Evolutionary conservation across 805 yeast species (phyloP), one percentile per base, ranked within the genome.

Genomic region (Kurtzmaniella cleridarum): DNA sequence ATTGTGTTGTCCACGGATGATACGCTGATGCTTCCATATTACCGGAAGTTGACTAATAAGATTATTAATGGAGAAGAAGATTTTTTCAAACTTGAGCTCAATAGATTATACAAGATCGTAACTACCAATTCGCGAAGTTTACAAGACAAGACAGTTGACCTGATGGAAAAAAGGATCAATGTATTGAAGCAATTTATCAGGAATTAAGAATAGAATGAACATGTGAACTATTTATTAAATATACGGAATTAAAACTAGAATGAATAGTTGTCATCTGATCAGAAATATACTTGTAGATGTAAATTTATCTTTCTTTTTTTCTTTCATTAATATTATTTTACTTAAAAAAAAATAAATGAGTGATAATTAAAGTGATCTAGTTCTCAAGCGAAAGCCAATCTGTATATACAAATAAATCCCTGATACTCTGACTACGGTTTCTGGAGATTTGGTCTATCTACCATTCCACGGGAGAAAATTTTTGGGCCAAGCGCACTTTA

Each of bases 401-500:
- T n/a, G n/a, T n/a, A n/a, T n/a, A n/a, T n/a, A n/a, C n/a, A n/a
- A n/a, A n/a, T n/a, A n/a, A n/a, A n/a, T n/a, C n/a, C n/a, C n/a
- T n/a, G n/a, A n/a, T n/a, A n/a, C n/a, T n/a, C n/a, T n/a, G n/a
- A n/a, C n/a, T n/a, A n/a, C n/a, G n/a, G n/a, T n/a, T n/a, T n/a
- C n/a, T n/a, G n/a, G n/a, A n/a, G n/a, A n/a, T n/a, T n/a, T n/a
- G n/a, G n/a, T 5, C 24, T 8, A 20, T 3, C 38, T 46, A 78
- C 84, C 84, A 79, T 23, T 66, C 69, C 17, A 80, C 63, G 23
- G 77, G 64, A 48, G 67, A 59, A 54, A 65, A 71, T 65, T 76
- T 73, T 62, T 79, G 75, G 5, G 71, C 70, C 26, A 71, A 67
- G 59, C 98, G 65, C 41, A 87, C 73, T 48, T 78, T 58, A 36